phyloP scores from a whole-genome alignment of 108 stramenopile genomes.

The Cyclotella atomus region DNA sequence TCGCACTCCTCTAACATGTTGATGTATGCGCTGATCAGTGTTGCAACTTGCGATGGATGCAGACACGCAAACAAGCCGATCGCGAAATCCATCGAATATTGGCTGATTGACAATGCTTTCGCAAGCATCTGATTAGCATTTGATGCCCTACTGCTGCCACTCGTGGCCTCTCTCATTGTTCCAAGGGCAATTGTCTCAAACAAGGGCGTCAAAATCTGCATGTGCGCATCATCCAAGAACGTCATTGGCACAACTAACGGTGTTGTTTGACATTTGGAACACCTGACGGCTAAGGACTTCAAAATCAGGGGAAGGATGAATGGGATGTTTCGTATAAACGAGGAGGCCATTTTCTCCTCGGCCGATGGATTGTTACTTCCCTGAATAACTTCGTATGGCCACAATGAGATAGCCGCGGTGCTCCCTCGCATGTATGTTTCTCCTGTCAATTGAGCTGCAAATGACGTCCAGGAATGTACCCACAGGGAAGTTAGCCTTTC shows the following conservation, averaged over 20 bases:
- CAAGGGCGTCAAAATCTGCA: slow-evolving; percentile 66
- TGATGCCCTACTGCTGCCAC: slow-evolving; percentile 43
- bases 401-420: slow-evolving; percentile 25
- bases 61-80: slow-evolving; percentile 69
- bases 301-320: slow-evolving; percentile 78
- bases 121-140: slow-evolving; percentile 49
- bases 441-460: slow-evolving; percentile 29
- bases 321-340: slow-evolving; percentile 60
- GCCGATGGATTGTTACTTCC: slow-evolving; percentile 44
- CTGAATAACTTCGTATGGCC: slow-evolving; percentile 49
- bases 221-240: slow-evolving; percentile 72
- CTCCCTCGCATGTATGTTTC: slow-evolving; percentile 27
- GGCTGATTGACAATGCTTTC: slow-evolving; percentile 39
- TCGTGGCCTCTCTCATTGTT: slow-evolving; percentile 61
- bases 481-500: slow-evolving; percentile 46
- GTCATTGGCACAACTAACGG: slow-evolving; percentile 42
- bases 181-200: slow-evolving; percentile 70
- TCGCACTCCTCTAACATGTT: slow-evolving; percentile 66
- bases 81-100: slow-evolving; percentile 68
- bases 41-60: slow-evolving; percentile 73
- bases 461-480: slow-evolving; percentile 51
- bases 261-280: slow-evolving; percentile 32
- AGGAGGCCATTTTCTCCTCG: slow-evolving; percentile 37
- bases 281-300: slow-evolving; percentile 76
- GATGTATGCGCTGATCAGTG: slow-evolving; percentile 62